Evolutionary conservation across 176 grass and related monocot species (phyloP).

Genomic region (Neostapfia colusana): DNA sequence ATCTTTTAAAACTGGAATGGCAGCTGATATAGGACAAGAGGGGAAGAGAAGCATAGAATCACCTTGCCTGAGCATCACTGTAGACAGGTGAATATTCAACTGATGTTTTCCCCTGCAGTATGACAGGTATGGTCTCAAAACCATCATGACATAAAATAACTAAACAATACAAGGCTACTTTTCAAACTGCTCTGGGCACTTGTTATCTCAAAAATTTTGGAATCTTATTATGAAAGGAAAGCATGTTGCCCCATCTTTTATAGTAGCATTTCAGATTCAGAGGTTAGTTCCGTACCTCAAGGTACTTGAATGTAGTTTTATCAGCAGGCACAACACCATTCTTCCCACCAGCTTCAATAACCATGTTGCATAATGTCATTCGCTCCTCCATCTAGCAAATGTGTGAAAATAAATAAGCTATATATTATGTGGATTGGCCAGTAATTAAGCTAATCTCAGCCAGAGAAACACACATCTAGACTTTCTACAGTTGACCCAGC

Average conservation of each 20-base stretch:
- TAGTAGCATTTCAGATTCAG: slow-evolving; percentile 12
- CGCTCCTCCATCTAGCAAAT: slow-evolving; percentile 83
- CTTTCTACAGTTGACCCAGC: slow-evolving; percentile 70
- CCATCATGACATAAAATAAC: slow-evolving; percentile 16
- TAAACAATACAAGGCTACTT: slow-evolving; percentile 12
- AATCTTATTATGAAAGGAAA: slow-evolving; percentile 6
- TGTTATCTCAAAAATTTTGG: not conserved
- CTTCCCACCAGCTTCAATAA: slow-evolving; percentile 91
- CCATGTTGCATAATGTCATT: slow-evolving; percentile 97
- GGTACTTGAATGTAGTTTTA: slow-evolving; percentile 89
- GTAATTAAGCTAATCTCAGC: slow-evolving; percentile 16
- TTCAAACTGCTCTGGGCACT: slow-evolving; percentile 16
- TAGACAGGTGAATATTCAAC: slow-evolving; percentile 69
- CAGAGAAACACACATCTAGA: slow-evolving; percentile 56
- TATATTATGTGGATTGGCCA: not conserved
- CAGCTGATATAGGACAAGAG: not conserved
- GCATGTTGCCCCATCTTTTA: not conserved
- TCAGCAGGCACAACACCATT: slow-evolving; percentile 86
- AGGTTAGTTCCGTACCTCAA: slow-evolving; percentile 58
- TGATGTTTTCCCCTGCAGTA: slow-evolving; percentile 67
- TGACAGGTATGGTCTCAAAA: slow-evolving; percentile 16
- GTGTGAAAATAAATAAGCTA: slow-evolving; percentile 21
- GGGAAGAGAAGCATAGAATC: slow-evolving; percentile 38
- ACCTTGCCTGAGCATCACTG: slow-evolving; percentile 84
- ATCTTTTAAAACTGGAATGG: slow-evolving; percentile 16